Conservation (phyloP, 805 yeast species). For the Wickerhamomyces bovis region DNA sequence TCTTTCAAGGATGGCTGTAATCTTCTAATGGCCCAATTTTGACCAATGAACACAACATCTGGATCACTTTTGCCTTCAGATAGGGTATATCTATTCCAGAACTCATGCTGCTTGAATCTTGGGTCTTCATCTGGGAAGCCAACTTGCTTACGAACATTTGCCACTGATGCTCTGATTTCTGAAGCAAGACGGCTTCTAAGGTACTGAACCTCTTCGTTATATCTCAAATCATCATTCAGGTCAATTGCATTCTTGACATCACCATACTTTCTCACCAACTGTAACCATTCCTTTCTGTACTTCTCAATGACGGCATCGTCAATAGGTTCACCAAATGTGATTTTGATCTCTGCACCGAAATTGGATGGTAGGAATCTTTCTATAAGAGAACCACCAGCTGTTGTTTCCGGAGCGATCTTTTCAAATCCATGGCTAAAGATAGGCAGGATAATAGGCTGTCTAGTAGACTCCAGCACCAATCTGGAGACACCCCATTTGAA, state of each 20-base stretch:
- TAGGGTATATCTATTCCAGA: constrained; percentile 67
- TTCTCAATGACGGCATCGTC: constrained; percentile 51
- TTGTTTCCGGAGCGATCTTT: constrained; percentile 71
- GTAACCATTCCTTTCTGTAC: constrained; percentile 68
- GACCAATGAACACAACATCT: constrained; percentile 65
- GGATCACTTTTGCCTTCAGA: constrained; percentile 65
- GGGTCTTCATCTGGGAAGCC: constrained; percentile 58
- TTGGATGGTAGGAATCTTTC: constrained; percentile 57
- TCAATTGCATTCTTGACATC: constrained; percentile 49
- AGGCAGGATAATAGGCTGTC: constrained; percentile 83
- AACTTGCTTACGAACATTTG: constrained; percentile 34
- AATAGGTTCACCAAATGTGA: constrained; percentile 67
- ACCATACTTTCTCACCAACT: constrained; percentile 47
- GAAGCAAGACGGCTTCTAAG: constrained; percentile 69
- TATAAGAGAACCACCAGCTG: constrained; percentile 39
- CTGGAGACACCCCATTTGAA: constrained; percentile 95
- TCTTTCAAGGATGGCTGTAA: constrained; percentile 43
- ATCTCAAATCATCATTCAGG: constrained; percentile 52
- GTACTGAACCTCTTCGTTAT: constrained; percentile 58
- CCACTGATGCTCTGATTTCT: constrained; percentile 57
- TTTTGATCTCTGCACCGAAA: constrained; percentile 59
- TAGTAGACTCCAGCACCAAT: constrained; percentile 72
- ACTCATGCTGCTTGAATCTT: constrained; percentile 57
- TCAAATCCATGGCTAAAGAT: constrained; percentile 84
- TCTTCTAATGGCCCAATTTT: constrained; percentile 77